These are phyloP conservation scores for Trichophyton schoenleinii DNA, from an alignment of 2,329 filamentous ascomycete species.

Conservation along the genomic window DNA sequence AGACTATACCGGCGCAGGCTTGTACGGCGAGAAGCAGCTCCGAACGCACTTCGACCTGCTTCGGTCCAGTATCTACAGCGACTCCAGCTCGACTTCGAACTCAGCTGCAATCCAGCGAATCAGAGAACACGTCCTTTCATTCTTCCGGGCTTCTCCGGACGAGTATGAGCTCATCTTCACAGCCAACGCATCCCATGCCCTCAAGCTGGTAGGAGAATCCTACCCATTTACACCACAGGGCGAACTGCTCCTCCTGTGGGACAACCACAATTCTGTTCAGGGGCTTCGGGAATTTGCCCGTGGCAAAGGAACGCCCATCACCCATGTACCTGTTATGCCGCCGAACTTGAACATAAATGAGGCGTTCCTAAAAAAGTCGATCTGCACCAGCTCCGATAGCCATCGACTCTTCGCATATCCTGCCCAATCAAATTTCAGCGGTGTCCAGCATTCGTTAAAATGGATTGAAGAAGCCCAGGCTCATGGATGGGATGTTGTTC, in stretches of 20 bases:
- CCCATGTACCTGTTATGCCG: constrained; percentile 5
- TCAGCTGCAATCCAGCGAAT: constrained; percentile 46
- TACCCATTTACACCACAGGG: constrained; percentile 18
- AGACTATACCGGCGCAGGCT: constrained; percentile 10
- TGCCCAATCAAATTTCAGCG: constrained; percentile 59
- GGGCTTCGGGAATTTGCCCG: constrained; percentile 39
- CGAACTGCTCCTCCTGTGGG: constrained; percentile 47
- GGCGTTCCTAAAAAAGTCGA: not conserved
- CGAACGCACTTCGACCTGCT: constrained; percentile 11
- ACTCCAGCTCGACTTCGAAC: constrained; percentile 54
- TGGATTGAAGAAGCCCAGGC: constrained; percentile 36
- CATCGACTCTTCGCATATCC: constrained; percentile 48
- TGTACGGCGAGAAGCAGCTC: constrained; percentile 10
- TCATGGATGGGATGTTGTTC: constrained; percentile 36
- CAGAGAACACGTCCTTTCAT: constrained; percentile 41
- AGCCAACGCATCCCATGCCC: constrained; percentile 49
- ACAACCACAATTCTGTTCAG: constrained; percentile 48
- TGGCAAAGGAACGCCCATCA: constrained; percentile 6
- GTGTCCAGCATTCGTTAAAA: constrained; percentile 45
- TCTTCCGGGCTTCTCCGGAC: constrained; percentile 46
- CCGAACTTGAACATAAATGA: constrained; percentile 6
- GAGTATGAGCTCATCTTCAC: constrained; percentile 52
- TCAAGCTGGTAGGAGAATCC: constrained; percentile 43
- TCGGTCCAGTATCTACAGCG: constrained; percentile 47
- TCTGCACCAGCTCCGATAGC: constrained; percentile 16